Evolutionary conservation across 2,329 filamentous ascomycete genomes (phyloP), one percentile per base, ranked within the genome.

Genomic region (Xylaria sp.): DNA sequence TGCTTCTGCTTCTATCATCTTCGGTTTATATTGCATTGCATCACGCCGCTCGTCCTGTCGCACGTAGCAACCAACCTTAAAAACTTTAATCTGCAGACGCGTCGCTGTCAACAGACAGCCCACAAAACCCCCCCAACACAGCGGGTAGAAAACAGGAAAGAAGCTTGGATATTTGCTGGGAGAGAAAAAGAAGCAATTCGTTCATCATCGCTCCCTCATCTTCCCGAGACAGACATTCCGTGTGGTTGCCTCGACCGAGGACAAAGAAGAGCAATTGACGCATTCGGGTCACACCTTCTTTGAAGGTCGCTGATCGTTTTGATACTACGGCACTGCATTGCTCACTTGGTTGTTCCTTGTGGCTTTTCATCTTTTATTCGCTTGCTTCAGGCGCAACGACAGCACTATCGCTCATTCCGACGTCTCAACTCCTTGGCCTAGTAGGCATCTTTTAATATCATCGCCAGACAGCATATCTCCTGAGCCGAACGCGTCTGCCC

Each of bases 361-460:
- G 27, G 52, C 29, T 59, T 57, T 55, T 57, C 55, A 46, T 63
- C 60, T 58, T 35, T 33, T 49, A n/a, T n/a, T 19, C 8, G 17
- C 43, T 63, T 62, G 57, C 64, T 66, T 60, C 59, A 60, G 51
- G 54, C 60, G 56, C 63, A 63, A 69, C 59, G 49, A 66, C 63
- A 60, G 53, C 59, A 29, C 49, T 49, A 58, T 17, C 68, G 63
- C 65, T 73, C 70, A 68, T 71, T 73, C 70, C 60, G 67, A 68
- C 67, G 54, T 57, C 63, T 65, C 47, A 55, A 54, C 52, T 41
- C 38, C 48, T 60, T 61, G 49, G 44, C 58, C 23, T 56, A 47
- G 37, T 57, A 54, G 63, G 63, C 62, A 67, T 67, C 65, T 68
- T 68, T 70, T 73, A 73, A 70, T 67, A 64, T 54, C 46, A 66